Evolutionary conservation across 148 eudicot genomes (phyloP).

Genomic region (Simmondsia chinensis): DNA sequence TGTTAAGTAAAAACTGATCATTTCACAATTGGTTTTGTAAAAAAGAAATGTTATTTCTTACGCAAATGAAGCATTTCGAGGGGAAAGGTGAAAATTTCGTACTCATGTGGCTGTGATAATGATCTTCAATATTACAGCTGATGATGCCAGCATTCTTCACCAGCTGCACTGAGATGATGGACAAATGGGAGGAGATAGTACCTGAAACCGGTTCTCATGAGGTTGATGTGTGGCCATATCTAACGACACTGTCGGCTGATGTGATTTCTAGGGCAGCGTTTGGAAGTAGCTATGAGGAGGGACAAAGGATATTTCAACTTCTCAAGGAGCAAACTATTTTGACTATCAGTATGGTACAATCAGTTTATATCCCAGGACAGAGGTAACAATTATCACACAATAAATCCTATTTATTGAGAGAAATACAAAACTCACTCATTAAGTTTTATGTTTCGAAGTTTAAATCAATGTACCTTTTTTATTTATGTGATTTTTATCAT

Average conservation of each 20-base stretch:
- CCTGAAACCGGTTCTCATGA: not conserved
- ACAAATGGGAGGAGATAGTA: conserved; percentile 4
- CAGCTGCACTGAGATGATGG: conserved; percentile 3
- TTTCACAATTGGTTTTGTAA: too few relatives aligned
- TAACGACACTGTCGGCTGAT: conserved; percentile 1
- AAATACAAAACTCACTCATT: too few relatives aligned
- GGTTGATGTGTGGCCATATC: conserved; percentile 9
- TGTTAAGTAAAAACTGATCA: too few relatives aligned
- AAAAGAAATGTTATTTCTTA: not conserved
- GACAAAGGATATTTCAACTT: conserved; percentile 5
- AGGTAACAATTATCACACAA: too few relatives aligned
- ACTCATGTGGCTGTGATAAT: not conserved
- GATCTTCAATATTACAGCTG: not conserved
- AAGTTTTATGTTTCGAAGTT: too few relatives aligned
- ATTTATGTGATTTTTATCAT: too few relatives aligned
- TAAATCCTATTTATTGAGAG: too few relatives aligned
- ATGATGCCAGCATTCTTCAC: conserved; percentile 4
- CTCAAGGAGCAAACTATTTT: not conserved
- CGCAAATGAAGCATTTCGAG: not conserved
- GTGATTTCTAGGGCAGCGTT: conserved; percentile 12
- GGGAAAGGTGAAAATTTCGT: not conserved
- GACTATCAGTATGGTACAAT: not conserved
- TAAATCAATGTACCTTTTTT: too few relatives aligned
- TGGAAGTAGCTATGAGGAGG: conserved; percentile 3
- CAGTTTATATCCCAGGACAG: conserved; percentile 2